phyloP scores from a whole-genome alignment of 148 eudicot genomes.

The Diospyros lotus region DNA sequence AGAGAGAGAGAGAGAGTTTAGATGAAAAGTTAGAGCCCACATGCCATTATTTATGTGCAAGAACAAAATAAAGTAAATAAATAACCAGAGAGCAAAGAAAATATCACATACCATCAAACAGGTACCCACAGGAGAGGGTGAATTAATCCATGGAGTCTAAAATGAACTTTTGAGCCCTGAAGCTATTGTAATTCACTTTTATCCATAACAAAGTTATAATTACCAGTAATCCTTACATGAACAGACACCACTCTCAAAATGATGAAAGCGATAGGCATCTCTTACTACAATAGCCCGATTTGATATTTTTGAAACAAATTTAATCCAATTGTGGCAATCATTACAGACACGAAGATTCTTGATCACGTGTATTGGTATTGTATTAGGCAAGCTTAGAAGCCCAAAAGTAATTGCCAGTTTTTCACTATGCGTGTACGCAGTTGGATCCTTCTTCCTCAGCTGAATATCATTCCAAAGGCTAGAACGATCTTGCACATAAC shows the following conservation, averaged over 20 bases:
- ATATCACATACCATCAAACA: not conserved
- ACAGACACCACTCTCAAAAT: constrained; percentile 65
- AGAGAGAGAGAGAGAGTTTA: not conserved
- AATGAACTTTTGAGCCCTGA: not conserved
- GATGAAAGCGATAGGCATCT: constrained; percentile 86
- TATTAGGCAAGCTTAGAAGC: constrained; percentile 48
- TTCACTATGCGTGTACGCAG: constrained; percentile 63
- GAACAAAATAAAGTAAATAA: not conserved
- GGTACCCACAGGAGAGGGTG: not conserved
- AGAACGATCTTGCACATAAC: constrained; percentile 47
- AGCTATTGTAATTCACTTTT: not conserved
- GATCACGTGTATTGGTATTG: constrained; percentile 60
- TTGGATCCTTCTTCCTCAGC: constrained; percentile 38
- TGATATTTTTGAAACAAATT: constrained; percentile 51
- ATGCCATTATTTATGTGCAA: not conserved
- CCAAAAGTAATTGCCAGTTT: constrained; percentile 80
- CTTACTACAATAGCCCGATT: constrained; percentile 64
- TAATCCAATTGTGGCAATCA: constrained; percentile 94
- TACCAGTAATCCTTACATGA: constrained; percentile 85
- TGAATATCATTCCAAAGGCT: constrained; percentile 50
- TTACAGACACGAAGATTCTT: constrained; percentile 88
- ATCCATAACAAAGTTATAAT: not conserved
- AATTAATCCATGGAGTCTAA: not conserved
- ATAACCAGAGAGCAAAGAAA: not conserved
- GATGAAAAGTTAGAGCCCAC: not conserved